Percentiles rank a stretch among this genome's conserved stretches.
These are phyloP conservation scores for Abelmoschus esculentus DNA, from an alignment of 345 rosid genomes.

Conservation along the genomic window DNA sequence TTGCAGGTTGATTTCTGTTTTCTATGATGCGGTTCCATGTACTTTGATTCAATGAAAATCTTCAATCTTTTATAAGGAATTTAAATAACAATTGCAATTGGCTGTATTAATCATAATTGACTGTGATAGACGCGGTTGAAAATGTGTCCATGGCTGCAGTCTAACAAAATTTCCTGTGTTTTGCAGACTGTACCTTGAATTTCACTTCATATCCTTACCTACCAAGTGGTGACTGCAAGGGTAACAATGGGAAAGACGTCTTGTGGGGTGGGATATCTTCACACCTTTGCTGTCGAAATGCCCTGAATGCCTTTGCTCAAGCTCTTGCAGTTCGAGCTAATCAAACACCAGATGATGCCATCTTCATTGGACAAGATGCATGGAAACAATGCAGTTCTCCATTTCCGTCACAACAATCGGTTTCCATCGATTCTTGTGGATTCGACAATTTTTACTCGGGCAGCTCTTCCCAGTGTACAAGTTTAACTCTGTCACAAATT, in stretches of 20 bases:
- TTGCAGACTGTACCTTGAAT: constrained; percentile 29
- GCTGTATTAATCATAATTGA: not conserved
- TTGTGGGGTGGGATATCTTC: constrained; percentile 31
- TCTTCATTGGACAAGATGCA: constrained; percentile 26
- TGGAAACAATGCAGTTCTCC: constrained; percentile 27
- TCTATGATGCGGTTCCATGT: not conserved
- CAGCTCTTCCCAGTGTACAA: constrained; percentile 24
- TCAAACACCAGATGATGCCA: not conserved
- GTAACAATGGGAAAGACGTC: constrained; percentile 13
- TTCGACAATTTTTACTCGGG: constrained; percentile 25
- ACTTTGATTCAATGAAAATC: too few relatives aligned
- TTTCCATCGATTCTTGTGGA: constrained; percentile 26
- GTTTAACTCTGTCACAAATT: constrained; percentile 21
- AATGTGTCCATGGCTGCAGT: not conserved
- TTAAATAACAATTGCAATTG: not conserved
- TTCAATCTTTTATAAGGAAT: too few relatives aligned
- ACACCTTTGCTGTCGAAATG: constrained; percentile 40
- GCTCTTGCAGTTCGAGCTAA: constrained; percentile 28
- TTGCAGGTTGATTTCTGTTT: not conserved
- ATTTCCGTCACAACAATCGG: constrained; percentile 17
- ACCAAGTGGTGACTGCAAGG: constrained; percentile 41
- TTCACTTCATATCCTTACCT: constrained; percentile 29
- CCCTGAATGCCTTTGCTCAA: constrained; percentile 31
- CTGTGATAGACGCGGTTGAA: not conserved
- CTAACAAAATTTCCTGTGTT: not conserved